Base-by-base conservation (phyloP, 495 filamentous ascomycete genomes). In the Lentithecium fluviatile region DNA sequence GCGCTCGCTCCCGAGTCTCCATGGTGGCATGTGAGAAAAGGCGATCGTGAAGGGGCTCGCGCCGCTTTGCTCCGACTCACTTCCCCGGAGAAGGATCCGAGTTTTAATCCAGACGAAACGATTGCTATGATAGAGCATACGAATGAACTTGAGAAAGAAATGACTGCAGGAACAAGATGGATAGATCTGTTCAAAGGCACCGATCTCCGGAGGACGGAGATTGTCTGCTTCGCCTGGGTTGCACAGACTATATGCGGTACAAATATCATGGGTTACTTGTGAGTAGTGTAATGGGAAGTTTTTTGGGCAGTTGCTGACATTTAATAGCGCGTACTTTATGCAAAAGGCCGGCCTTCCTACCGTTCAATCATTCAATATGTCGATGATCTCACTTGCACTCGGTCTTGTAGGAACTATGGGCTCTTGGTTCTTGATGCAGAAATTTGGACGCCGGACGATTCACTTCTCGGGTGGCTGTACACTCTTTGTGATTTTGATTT, bases 41-140 rank as follows among this genome's bases (percentile, higher is more conserved):
- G 54, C 7, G 51, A 62, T 23, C 52, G 64, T 10, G 55, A 40
- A n/a, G 65, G 15, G 13, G 62, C 54, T 20, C 38, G 61, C 3
- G 55, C 56, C 23, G 50, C 58, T 10, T 49, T 62, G 12, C 36
- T 58, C 1, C 53, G 52, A 15, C 49, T 58, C 32, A 62, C 64
- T 15, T 62, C 53, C 11, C 53, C 53, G 8, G 58, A 61, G 43
- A 58, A 46, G 26, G 58, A 58, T 56, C 47, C 54, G 3, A 29
- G 62, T 19, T 64, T 64, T 40, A 56, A 69, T 34, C 52, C 58
- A n/a, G 66, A 62, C 21, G 45, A 62, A 4, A 59, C 55, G 6
- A 52, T 69, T 40, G 52, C 66, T 12, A 50, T 69, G 57, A 69
- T 69, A 17, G 57, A 62, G 34, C 48, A 62, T 45, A 66, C 66